Conservation (phyloP, 2,329 filamentous ascomycete species). For the Cucurbitaria berberidis region DNA sequence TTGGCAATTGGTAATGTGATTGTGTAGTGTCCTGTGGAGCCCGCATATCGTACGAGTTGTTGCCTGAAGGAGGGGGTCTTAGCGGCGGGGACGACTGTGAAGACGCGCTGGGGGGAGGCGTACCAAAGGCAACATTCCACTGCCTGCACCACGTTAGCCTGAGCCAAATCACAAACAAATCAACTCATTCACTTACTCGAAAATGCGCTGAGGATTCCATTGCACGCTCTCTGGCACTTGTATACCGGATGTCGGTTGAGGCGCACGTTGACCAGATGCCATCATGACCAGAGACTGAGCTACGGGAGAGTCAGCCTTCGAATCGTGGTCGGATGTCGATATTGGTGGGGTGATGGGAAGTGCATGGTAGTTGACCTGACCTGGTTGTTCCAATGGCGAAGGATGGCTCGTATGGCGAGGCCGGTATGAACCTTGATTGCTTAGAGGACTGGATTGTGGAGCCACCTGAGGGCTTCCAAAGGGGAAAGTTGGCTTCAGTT, state of each 20-base stretch:
- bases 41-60: slow-evolving; percentile 44
- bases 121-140: slow-evolving; percentile 95
- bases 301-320: slow-evolving; percentile 77
- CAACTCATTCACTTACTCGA: slow-evolving; percentile 71
- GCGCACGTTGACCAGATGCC: slow-evolving; percentile 61
- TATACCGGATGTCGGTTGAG: slow-evolving; percentile 60
- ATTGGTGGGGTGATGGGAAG: slow-evolving; percentile 83
- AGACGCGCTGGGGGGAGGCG: slow-evolving; percentile 54
- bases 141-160: slow-evolving; percentile 63
- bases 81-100: slow-evolving; percentile 54
- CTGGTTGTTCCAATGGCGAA: slow-evolving; percentile 58
- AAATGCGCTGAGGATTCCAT: slow-evolving; percentile 88
- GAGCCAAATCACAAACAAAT: background rate
- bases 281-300: slow-evolving; percentile 76
- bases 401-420: slow-evolving; percentile 56
- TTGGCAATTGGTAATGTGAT: slow-evolving; percentile 43
- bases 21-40: slow-evolving; percentile 43
- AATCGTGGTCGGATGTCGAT: slow-evolving; percentile 73
- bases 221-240: slow-evolving; percentile 67
- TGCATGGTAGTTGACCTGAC: slow-evolving; percentile 68
- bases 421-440: slow-evolving; percentile 57
- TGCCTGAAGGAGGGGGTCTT: slow-evolving; percentile 51
- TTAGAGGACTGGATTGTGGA: slow-evolving; percentile 67
- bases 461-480: slow-evolving; percentile 77
- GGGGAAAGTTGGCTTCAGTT: slow-evolving; percentile 85